A percentile compares a stretch with the other conserved stretches of the same genome.
Evolutionary conservation across 2,329 filamentous ascomycete genomes (phyloP).

Genomic region (Colletotrichum sp.): DNA sequence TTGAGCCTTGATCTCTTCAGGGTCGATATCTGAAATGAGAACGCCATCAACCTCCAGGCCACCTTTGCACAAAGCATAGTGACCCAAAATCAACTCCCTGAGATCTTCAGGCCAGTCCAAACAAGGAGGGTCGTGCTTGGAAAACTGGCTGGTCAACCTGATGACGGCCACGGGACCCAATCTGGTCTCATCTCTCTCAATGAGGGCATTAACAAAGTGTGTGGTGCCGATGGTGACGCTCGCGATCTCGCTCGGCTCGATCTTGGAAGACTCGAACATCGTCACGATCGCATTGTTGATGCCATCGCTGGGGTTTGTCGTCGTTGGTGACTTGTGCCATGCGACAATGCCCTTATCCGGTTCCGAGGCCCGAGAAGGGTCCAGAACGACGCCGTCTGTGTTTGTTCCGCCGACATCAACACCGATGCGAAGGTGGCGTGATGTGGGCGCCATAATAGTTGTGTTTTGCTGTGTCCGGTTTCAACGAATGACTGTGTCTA

Average conservation of each 20-base stretch:
- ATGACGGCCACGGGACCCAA: conserved; percentile 57
- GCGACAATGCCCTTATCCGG: conserved; percentile 48
- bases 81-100: conserved; percentile 48
- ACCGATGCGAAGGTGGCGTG: conserved; percentile 36
- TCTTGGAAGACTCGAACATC: conserved; percentile 42
- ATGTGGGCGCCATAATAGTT: neutral
- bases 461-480: accelerated
- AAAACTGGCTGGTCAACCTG: conserved; percentile 58
- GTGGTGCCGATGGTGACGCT: conserved; percentile 60
- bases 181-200: conserved; percentile 54
- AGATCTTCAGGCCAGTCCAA: conserved; percentile 58
- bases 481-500: neutral
- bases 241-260: conserved; percentile 42
- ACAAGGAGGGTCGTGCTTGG: conserved; percentile 53
- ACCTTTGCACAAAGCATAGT: conserved; percentile 50
- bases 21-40: conserved; percentile 49
- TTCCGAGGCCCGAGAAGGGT: conserved; percentile 40
- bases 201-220: conserved; percentile 63
- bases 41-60: conserved; percentile 57
- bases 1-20: conserved; percentile 42
- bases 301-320: conserved; percentile 48
- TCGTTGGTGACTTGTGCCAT: conserved; percentile 56
- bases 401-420: conserved; percentile 57
- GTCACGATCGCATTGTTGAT: conserved; percentile 48
- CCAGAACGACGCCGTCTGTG: conserved; percentile 57